phyloP scores from a whole-genome alignment of 176 grass and related monocot species.

The Bromus sterilis region DNA sequence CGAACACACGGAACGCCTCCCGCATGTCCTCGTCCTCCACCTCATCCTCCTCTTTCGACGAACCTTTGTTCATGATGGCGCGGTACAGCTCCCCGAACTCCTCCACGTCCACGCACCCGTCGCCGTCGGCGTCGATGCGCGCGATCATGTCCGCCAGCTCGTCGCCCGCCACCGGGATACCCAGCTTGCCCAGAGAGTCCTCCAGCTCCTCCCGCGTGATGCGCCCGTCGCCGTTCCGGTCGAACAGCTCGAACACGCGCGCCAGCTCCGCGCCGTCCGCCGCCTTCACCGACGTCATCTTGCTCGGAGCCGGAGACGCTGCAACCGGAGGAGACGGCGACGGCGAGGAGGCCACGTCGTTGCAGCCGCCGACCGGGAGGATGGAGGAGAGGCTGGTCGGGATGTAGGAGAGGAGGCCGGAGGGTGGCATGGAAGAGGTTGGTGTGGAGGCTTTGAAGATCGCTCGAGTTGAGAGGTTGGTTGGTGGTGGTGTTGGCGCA shows the following conservation, averaged over 20 bases:
- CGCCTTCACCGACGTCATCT: slow-evolving; percentile 16
- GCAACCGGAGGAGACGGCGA: not conserved
- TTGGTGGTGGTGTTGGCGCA: not conserved
- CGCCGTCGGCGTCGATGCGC: slow-evolving; percentile 64
- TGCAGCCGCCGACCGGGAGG: slow-evolving; percentile 18
- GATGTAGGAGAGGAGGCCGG: slow-evolving; percentile 43
- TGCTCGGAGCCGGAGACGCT: not conserved
- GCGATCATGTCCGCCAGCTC: slow-evolving; percentile 63
- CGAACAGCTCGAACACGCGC: slow-evolving; percentile 70
- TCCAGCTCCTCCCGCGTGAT: slow-evolving; percentile 69
- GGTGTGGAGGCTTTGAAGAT: slow-evolving; percentile 5
- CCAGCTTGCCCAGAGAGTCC: slow-evolving; percentile 65
- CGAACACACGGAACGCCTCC: slow-evolving; percentile 80
- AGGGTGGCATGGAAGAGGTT: slow-evolving; percentile 9
- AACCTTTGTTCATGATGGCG: slow-evolving; percentile 26
- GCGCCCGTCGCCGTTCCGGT: slow-evolving; percentile 60
- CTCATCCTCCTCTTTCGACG: not conserved
- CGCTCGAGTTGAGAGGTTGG: not conserved
- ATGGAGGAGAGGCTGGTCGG: slow-evolving; percentile 33
- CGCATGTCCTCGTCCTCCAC: slow-evolving; percentile 43
- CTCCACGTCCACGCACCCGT: slow-evolving; percentile 72
- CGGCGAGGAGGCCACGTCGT: not conserved
- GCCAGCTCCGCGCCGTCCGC: slow-evolving; percentile 34
- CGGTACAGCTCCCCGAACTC: slow-evolving; percentile 65
- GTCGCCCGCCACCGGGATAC: slow-evolving; percentile 39